Conservation (phyloP, 257 asterid genomes). For the Nicotiana tabacum region DNA sequence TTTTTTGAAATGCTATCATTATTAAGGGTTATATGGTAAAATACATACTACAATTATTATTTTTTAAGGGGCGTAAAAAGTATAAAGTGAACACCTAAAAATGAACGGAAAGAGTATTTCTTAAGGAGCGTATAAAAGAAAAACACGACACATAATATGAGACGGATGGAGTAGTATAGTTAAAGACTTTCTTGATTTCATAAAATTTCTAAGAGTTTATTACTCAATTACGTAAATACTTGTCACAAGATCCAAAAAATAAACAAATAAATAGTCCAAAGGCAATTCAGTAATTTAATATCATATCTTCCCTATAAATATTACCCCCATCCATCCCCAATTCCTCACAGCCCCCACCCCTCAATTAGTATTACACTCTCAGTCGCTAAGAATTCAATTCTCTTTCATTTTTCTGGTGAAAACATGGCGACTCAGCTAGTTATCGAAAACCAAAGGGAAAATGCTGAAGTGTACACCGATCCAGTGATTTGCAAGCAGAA, state of each 20-base stretch:
- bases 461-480: constrained; percentile 59
- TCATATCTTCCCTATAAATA: neutral
- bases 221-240: neutral
- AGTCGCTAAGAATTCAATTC: neutral
- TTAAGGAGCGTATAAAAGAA: too few species aligned
- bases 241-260: neutral
- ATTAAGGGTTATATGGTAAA: too few species aligned
- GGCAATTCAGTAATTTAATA: neutral
- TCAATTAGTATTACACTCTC: neutral
- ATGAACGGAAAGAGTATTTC: too few species aligned
- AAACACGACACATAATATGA: too few species aligned
- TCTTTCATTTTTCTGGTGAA: neutral
- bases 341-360: neutral
- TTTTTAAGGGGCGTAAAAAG: too few species aligned
- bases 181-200: too few species aligned
- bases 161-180: too few species aligned
- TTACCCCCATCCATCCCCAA: neutral
- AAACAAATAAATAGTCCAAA: neutral
- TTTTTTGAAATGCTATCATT: too few species aligned
- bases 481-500: constrained; percentile 52
- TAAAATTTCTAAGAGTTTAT: too few species aligned
- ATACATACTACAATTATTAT: too few species aligned
- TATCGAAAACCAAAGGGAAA: constrained; percentile 45
- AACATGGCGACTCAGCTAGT: constrained; percentile 21
- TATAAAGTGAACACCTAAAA: too few species aligned